These are phyloP conservation scores for Diutina pseudorugosa DNA, from an alignment of 1,139 yeast species.

Conservation along the genomic window DNA sequence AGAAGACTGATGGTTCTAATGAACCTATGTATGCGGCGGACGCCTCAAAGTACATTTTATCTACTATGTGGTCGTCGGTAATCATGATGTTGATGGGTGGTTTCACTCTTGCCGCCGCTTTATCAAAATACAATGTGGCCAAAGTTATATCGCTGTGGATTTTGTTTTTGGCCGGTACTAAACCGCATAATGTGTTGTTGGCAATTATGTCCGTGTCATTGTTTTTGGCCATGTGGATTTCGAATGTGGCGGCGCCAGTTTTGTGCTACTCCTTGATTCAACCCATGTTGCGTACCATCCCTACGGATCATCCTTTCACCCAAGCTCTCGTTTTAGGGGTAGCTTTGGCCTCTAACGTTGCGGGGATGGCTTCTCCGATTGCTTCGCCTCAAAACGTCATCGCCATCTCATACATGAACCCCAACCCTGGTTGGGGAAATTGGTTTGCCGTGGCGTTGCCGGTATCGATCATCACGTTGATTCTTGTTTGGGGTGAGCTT, in stretches of 20 bases:
- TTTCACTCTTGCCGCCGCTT: slow-evolving; percentile 86
- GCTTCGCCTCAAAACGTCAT: slow-evolving; percentile 92
- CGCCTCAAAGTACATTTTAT: slow-evolving; percentile 66
- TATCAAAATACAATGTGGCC: slow-evolving; percentile 83
- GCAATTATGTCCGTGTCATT: slow-evolving; percentile 80
- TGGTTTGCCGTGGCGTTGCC: slow-evolving; percentile 89
- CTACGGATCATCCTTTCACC: slow-evolving; percentile 66
- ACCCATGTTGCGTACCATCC: slow-evolving; percentile 73
- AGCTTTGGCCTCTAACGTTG: slow-evolving; percentile 83
- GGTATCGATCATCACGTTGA: slow-evolving; percentile 47
- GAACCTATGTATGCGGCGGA: slow-evolving; percentile 47
- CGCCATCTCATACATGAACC: slow-evolving; percentile 78
- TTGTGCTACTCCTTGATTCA: slow-evolving; percentile 82
- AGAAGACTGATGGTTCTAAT: slow-evolving; percentile 33
- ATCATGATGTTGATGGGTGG: slow-evolving; percentile 86
- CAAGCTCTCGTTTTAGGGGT: slow-evolving; percentile 81
- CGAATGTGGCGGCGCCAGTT: slow-evolving; percentile 94
- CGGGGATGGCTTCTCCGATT: slow-evolving; percentile 95
- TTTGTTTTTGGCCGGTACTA: slow-evolving; percentile 72
- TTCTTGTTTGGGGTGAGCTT: slow-evolving; percentile 62
- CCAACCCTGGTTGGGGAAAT: slow-evolving; percentile 87
- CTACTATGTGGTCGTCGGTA: slow-evolving; percentile 92
- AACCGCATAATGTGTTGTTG: slow-evolving; percentile 63
- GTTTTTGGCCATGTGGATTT: slow-evolving; percentile 88
- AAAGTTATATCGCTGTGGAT: slow-evolving; percentile 73